A percentile compares a stretch with the other conserved stretches of the same genome.
These are phyloP conservation scores for Trichothecium sympodiale DNA, from an alignment of 2,329 filamentous ascomycete genomes.

Conservation along the genomic window DNA sequence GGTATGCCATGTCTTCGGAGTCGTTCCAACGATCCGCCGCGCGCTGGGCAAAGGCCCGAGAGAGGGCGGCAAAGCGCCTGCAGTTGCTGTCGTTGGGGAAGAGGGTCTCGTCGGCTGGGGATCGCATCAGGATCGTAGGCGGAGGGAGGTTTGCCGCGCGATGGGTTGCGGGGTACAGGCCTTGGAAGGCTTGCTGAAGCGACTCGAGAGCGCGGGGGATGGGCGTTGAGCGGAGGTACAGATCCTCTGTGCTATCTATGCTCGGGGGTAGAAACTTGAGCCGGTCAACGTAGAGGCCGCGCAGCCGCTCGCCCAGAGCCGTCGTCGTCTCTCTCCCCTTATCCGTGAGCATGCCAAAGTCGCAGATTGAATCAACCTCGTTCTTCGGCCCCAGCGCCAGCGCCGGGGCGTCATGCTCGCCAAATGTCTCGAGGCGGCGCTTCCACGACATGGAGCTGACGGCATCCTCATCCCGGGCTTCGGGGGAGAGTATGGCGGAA, in stretches of 20 bases:
- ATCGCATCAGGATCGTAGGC: conserved; percentile 54
- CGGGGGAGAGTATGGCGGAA: conserved; percentile 34
- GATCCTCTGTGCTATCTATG: conserved; percentile 44
- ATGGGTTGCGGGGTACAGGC: conserved; percentile 54
- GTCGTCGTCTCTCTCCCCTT: conserved; percentile 62
- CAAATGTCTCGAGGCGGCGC: conserved; percentile 76
- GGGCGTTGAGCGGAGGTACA: conserved; percentile 66
- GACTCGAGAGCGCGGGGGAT: conserved; percentile 68
- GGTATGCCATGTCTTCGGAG: conserved; percentile 70
- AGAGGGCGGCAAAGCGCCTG: conserved; percentile 58
- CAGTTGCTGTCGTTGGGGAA: conserved; percentile 71
- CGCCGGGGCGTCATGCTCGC: conserved; percentile 54
- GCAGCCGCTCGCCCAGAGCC: conserved; percentile 55
- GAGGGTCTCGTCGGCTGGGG: conserved; percentile 61
- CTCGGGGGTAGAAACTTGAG: conserved; percentile 56
- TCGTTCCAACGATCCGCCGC: conserved; percentile 65
- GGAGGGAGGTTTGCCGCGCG: conserved; percentile 39
- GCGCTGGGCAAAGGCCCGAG: conserved; percentile 59
- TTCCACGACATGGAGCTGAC: conserved; percentile 47
- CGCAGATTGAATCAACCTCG: conserved; percentile 73
- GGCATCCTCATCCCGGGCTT: conserved; percentile 17
- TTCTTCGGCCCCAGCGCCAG: conserved; percentile 56
- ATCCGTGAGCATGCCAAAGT: conserved; percentile 66
- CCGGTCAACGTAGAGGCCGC: conserved; percentile 64
- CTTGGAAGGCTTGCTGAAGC: conserved; percentile 63